phyloP scores from a whole-genome alignment of 2,329 filamentous ascomycete genomes.

The Verticillium tricorpus region DNA sequence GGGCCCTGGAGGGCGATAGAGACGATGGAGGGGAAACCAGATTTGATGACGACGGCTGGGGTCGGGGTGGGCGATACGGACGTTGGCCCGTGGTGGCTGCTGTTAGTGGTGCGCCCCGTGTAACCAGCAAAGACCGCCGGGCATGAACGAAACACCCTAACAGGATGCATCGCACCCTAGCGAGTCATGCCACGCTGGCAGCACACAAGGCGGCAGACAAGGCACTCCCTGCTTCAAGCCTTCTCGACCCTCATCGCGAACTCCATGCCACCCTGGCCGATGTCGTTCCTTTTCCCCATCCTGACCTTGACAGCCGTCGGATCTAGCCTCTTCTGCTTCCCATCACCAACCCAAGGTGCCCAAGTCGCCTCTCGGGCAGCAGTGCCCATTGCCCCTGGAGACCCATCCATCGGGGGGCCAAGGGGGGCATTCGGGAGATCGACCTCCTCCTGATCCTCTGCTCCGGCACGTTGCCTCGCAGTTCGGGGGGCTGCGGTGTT shows the following conservation, averaged over 20 bases:
- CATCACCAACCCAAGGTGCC: neutral
- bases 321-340: neutral
- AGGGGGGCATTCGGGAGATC: neutral
- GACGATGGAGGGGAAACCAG: conserved; percentile 1
- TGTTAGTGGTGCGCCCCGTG: neutral
- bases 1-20: neutral
- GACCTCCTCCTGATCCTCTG: neutral
- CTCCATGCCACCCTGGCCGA: neutral
- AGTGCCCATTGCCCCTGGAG: neutral
- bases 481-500: neutral
- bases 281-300: neutral
- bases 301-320: neutral
- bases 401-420: neutral
- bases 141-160: neutral
- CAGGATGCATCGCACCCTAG: neutral
- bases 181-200: neutral
- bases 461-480: neutral
- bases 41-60: conserved; percentile 3
- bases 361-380: neutral
- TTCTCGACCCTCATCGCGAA: neutral
- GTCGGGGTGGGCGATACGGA: neutral
- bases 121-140: neutral
- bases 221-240: neutral
- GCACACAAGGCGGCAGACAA: neutral
- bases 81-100: neutral